Base-by-base conservation (phyloP, 1,284 basidiomycete genomes). In the Leucoagaricus sp. region DNA sequence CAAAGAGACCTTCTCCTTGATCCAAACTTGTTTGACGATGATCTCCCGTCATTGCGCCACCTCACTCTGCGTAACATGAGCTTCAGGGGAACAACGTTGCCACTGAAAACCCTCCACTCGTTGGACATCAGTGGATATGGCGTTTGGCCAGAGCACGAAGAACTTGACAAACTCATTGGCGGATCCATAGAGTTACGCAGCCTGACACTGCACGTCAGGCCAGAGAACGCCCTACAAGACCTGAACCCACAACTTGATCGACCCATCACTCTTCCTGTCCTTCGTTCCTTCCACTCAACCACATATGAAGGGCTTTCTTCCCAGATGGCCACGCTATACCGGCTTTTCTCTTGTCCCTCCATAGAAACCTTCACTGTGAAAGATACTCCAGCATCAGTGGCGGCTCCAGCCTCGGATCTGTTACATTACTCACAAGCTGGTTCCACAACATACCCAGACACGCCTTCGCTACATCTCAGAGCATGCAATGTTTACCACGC, bases 81-180 rank as follows among this genome's bases (percentile, higher is more conserved):
- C 31, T 42, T 53, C 33, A 38, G n/a, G 17, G 33, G 12, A 10
- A 46, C 52, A 4, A 53, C 44, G 33, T 50, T 69, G n/a, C 53
- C 64, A 2, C 55, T 69, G 2, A 58, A 58, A 21, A 50, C 52
- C 28, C 46, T 71, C 23, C 57, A 57, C 25, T 63, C 59, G 5
- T 59, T 71, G 31, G 66, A 69, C n/a, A 56, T 71, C 26, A 63
- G 65, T 8, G 68, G 67, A n/a, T 60, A 64, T 45, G 65, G 64
- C 1, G 58, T 50, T 15, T 66, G 66, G 65, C 64, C 65, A 2
- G 54, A 52, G 6, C 63, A 63, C 33, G n/a, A 25, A 10, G 58
- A 53, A 33, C 33, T 69, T 4, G 58, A 57, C 23, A 55, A 66
- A 9, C 56, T 66, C 29, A 47, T 70, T 9, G 60, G 47, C 28